Evolutionary conservation across 169 alveolate genomes (phyloP), one percentile per base, ranked within the genome.

Genomic region (Cryptosporidium ryanae): DNA sequence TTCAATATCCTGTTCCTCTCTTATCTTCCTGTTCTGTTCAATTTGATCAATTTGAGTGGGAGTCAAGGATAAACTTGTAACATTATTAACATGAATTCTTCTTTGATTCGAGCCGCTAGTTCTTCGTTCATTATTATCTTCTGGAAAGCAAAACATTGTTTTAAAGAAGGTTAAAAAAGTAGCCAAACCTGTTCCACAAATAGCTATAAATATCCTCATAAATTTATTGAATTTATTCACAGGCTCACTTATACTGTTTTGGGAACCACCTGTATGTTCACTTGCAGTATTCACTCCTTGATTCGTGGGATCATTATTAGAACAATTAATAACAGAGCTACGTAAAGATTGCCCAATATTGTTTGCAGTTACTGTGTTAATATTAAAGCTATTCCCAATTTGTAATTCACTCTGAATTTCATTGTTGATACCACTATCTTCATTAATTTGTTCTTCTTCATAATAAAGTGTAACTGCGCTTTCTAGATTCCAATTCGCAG

Each of bases 1-100:
- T 65, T 76, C 84, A 3, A 59, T 54, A 27, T 76, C 84, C 27
- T 76, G 84, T 46, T 76, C 84, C 57, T 76, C 65, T 32, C 84
- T 32, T 18, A 76, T 59, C 21, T 49, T 55, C 12, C 84, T 55
- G 27, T 46, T 63, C 49, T 55, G 71, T 21, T 54, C 84, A 59
- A 76, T 38, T n/a, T 59, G 84, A n/a, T n/a, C 71, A 15, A 27
- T 27, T 13, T 55, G 64, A 34, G 61, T 38, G 15, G 48, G 68
- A 1, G 84, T 21, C 15, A 32, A 29, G 5, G 34, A 32, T 13
- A 64, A 21, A 12, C 68, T 76, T 38, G 46, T 38, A 10, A 10
- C 46, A 38, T 38, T 21, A 17, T 66, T 4, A 32, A 34, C 8
- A 10, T 38, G 46, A 38, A 10, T 0, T 38, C 46, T 10, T 38